These are phyloP conservation scores for Luffa acutangula DNA, from an alignment of 306 rosid genomes.

Conservation along the genomic window DNA sequence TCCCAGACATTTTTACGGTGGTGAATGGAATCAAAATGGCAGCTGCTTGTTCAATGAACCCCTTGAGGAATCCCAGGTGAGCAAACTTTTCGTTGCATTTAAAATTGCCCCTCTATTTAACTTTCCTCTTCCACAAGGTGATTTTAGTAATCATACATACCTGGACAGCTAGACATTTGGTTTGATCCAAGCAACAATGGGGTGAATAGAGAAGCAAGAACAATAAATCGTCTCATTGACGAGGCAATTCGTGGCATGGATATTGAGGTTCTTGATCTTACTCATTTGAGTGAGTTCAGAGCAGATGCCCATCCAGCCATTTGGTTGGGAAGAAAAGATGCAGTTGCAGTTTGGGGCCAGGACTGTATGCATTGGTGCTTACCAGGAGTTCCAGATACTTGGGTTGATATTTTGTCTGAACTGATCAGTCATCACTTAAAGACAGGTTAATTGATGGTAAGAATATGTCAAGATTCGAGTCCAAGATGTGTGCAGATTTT, in stretches of 20 bases:
- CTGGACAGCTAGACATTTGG: conserved; percentile 69
- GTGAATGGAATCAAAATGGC: conserved; percentile 91
- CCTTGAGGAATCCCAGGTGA: conserved; percentile 63
- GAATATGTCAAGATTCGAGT: background rate
- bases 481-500: background rate
- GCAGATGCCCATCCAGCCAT: conserved; percentile 87
- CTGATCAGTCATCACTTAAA: conserved; percentile 15
- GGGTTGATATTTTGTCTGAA: conserved; percentile 70
- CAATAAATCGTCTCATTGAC: conserved; percentile 45
- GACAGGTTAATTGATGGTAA: background rate
- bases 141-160: conserved; percentile 30
- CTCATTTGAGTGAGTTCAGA: conserved; percentile 70
- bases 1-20: conserved; percentile 82
- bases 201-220: conserved; percentile 75
- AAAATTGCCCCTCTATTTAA: background rate
- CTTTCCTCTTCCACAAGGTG: conserved; percentile 11
- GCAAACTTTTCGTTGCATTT: background rate
- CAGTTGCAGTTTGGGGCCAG: conserved; percentile 74
- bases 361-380: conserved; percentile 97
- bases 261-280: conserved; percentile 52
- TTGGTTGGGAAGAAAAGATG: conserved; percentile 89
- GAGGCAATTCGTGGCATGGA: conserved; percentile 39
- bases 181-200: conserved; percentile 81
- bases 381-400: conserved; percentile 81
- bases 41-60: conserved; percentile 78